These are phyloP conservation scores for Geranium rotundifolium DNA, from an alignment of 345 rosid species.

Conservation along the genomic window DNA sequence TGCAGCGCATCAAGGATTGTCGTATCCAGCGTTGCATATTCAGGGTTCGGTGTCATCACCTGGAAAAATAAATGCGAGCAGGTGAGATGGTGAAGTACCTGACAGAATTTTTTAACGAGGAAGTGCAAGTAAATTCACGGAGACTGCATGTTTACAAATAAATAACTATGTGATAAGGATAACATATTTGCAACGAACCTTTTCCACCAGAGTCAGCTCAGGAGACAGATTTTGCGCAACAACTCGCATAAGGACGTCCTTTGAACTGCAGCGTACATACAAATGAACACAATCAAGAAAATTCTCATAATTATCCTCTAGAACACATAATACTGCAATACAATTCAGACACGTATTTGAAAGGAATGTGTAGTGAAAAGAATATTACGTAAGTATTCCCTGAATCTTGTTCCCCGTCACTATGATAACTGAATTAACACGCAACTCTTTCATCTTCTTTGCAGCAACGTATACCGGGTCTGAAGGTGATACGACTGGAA, in stretches of 20 bases:
- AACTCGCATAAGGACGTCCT: constrained; percentile 94
- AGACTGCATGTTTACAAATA: no score
- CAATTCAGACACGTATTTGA: neutral
- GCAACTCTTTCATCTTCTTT: constrained; percentile 68
- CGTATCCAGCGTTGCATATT: constrained; percentile 67
- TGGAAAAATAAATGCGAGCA: constrained; percentile 7
- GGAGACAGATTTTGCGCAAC: constrained; percentile 95
- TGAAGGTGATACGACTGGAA: constrained; percentile 62
- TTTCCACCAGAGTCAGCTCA: constrained; percentile 74
- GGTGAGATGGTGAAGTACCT: neutral
- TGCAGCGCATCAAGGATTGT: constrained; percentile 91
- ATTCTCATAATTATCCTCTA: no score
- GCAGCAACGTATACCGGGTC: constrained; percentile 93
- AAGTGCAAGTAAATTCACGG: no score
- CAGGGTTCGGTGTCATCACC: constrained; percentile 96
- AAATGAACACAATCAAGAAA: constrained; percentile 1
- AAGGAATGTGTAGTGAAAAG: constrained; percentile 8
- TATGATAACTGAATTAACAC: constrained; percentile 68
- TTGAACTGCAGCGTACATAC: constrained; percentile 45
- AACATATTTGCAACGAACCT: constrained; percentile 26
- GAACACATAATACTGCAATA: neutral
- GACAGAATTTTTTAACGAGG: no score
- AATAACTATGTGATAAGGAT: no score
- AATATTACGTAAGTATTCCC: constrained; percentile 79
- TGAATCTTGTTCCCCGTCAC: constrained; percentile 51